Base-by-base conservation (phyloP, 129 eudicot species). In the Arctium minus region DNA sequence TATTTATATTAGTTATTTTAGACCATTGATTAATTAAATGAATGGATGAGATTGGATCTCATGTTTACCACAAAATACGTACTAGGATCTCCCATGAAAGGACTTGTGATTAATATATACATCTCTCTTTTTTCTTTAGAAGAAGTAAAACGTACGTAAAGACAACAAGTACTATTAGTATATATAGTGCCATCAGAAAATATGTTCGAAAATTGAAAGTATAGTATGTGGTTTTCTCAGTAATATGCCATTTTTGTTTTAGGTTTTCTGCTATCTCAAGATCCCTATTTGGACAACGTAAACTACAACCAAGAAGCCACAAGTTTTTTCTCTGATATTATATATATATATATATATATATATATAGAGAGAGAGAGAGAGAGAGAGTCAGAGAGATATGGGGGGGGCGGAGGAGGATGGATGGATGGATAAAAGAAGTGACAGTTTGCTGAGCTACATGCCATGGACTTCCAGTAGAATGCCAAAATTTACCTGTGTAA, bases 361-460 rank as follows among this genome's bases (percentile, higher is more conserved):
- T 44, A 44, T 44, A 44, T 8, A 44, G 50, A 44, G 50, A 44
- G 50, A 44, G 50, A 44, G 50, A 44, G 50, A 44, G 50, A 44
- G 50, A 44, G 15, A 74, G 50, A 44, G 50, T 7, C 12, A 44
- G 15, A 74, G 29, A 31, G 13, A 74, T 33, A 17, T 36, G 31
- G 10, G 44, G 33, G 44, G 13, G 35, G 10, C 8, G 31, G 56
- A 53, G 15, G 40, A 22, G 31, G 12, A 30, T n/a, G 22, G 2
- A 39, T 15, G 0, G 22, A 29, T 6, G 1, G 22, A n/a, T 12
- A 29, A 13, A 80, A 53, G 29, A 60, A 36, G 53, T 18, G 68
- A 81, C 79, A 73, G 74, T 74, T 40, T 81, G 72, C 22, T 74
- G 73, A 72, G 73, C 79, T 39, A 64, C 68, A 64, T 74, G 44